Base-by-base conservation (phyloP, 2,329 filamentous ascomycete genomes). In the Cercospora sp. region DNA sequence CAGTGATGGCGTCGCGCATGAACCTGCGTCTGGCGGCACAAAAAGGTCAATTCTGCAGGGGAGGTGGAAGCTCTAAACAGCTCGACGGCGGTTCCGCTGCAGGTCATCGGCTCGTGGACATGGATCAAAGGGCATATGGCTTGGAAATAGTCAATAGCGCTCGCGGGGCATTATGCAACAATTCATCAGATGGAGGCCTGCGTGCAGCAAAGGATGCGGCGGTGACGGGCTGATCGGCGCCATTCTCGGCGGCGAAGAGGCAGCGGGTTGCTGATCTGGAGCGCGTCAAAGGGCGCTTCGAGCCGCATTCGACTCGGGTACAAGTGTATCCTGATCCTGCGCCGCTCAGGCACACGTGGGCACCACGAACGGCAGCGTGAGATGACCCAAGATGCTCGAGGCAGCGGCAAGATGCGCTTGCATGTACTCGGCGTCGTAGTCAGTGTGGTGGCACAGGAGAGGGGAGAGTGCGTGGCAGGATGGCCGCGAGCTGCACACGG, bases 51-150 rank as follows among this genome's bases (percentile, higher is more conserved):
- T 59, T 16, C 62, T 58, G 62, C 62, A 64, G 62, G 62, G 62
- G 62, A 64, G 61, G 48, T 45, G 20, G 62, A 58, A 59, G 62
- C 61, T 64, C 30, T 64, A 33, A 26, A 36, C n/a, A 64, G 62
- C 62, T 64, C 51, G 48, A 64, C 31, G 33, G 51, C 62, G 62
- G 28, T 36, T 64, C 62, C 31, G 62, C 62, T 64, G 62, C 62
- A 64, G 62, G 62, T 59, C 51, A 39, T 26, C 51, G 18, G 33
- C 62, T 36, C 23, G 33, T 31, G 33, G 36, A 42, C 51, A 64
- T 12, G 61, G 42, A 58, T 36, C 10, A 5, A 20, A 26, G 30
- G 16, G 45, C 55, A 33, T 31, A 33, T 59, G 55, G 55, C 55
- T 36, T 30, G 48, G 30, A 26, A 30, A 18, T 13, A 20, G 30